These are phyloP conservation scores for Mycena rosella DNA, from an alignment of 768 basidiomycete species.

Conservation along the genomic window DNA sequence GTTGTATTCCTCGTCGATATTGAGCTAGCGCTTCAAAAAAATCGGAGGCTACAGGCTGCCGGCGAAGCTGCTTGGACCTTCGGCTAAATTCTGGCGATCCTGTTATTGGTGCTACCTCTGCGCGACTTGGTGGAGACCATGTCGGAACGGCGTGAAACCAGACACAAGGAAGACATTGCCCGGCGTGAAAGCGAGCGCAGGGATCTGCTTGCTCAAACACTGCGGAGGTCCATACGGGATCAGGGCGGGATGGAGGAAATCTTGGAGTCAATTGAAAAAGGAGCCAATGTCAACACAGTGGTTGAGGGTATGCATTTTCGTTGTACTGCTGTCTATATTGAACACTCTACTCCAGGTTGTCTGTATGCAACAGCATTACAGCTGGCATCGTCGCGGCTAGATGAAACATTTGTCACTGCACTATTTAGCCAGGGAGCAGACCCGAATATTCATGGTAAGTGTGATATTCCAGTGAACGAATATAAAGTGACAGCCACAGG, in stretches of 20 bases:
- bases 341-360: not conserved
- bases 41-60: not conserved
- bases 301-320: not conserved
- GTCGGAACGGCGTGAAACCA: too few relatives aligned
- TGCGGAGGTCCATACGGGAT: not conserved
- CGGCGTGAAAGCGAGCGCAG: too few relatives aligned
- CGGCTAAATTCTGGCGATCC: slow-evolving; percentile 25
- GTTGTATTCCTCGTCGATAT: slow-evolving; percentile 16
- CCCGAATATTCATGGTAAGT: too few relatives aligned
- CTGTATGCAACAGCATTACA: slow-evolving; percentile 9
- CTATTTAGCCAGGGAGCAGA: too few relatives aligned
- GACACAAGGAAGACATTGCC: too few relatives aligned
- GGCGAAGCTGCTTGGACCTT: slow-evolving; percentile 24
- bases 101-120: slow-evolving; percentile 21
- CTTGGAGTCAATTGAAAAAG: not conserved
- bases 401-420: not conserved
- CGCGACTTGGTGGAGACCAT: too few relatives aligned
- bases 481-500: not conserved
- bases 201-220: too few relatives aligned
- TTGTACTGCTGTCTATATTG: too few relatives aligned
- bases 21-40: too few relatives aligned
- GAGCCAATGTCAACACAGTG: too few relatives aligned
- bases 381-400: not conserved
- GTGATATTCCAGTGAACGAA: too few relatives aligned
- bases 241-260: not conserved